A percentile compares a stretch with the other conserved stretches of the same genome.
Conservation (phyloP, 106 monocot genomes). For the Amphibolis antarctica region DNA sequence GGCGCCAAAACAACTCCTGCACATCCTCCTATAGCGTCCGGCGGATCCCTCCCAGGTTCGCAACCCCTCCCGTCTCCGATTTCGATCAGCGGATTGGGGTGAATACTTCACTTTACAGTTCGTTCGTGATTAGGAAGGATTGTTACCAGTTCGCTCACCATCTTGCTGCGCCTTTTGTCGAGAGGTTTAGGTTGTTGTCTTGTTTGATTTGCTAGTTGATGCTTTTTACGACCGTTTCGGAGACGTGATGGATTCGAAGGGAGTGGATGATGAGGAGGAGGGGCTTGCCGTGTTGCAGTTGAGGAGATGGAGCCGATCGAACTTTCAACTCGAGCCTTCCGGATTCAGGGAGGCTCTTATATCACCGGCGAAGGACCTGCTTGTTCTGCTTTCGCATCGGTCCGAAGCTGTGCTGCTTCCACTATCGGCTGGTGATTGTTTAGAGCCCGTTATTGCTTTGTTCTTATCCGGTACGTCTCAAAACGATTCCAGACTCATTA, state of each 20-base stretch:
- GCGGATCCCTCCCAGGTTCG: no score
- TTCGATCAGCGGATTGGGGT: no score
- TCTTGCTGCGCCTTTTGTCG: no score
- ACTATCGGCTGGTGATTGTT: slow-evolving; percentile 25
- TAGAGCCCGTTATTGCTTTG: not conserved
- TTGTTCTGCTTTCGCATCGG: slow-evolving; percentile 54
- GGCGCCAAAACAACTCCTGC: no score
- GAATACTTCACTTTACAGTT: no score
- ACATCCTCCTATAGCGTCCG: no score
- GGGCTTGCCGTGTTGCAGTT: slow-evolving; percentile 53
- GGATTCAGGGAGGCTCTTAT: slow-evolving; percentile 56
- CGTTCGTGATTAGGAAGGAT: no score
- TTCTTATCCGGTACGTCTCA: not conserved
- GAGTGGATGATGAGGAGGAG: slow-evolving; percentile 30
- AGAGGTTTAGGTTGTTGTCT: no score
- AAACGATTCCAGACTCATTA: not conserved
- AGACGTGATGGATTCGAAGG: not conserved
- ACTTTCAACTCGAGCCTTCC: slow-evolving; percentile 38
- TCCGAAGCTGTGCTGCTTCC: slow-evolving; percentile 56
- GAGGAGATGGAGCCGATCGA: slow-evolving; percentile 37
- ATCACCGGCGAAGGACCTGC: slow-evolving; percentile 56
- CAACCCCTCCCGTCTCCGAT: no score
- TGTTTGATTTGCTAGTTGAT: no score
- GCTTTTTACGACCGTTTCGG: no score
- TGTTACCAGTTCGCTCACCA: no score